phyloP scores from a whole-genome alignment of 2,329 filamentous ascomycete genomes.

The Scedosporium minutisporum region DNA sequence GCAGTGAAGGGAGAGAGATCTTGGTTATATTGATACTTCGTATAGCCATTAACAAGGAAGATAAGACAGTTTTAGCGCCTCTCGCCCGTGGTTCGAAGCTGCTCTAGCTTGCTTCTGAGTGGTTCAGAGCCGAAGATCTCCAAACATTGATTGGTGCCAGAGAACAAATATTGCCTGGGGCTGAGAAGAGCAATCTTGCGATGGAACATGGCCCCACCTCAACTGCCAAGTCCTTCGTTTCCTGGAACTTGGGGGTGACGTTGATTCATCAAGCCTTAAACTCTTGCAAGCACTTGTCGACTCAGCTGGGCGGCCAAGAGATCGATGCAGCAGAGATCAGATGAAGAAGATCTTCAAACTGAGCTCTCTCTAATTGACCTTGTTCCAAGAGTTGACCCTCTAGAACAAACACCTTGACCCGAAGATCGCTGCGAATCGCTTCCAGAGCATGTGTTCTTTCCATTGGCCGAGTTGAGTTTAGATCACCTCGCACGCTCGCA shows the following conservation, averaged over 20 bases:
- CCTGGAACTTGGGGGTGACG: neutral
- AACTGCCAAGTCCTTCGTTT: neutral
- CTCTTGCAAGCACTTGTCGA: neutral
- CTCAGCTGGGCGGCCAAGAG: too few species aligned
- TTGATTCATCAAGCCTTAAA: neutral
- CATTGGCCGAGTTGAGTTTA: neutral
- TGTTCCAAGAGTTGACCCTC: too few species aligned
- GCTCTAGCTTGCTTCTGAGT: neutral
- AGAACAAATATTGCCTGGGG: neutral
- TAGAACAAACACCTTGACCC: too few species aligned
- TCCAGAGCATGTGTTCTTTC: neutral
- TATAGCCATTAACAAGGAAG: too few species aligned
- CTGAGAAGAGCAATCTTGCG: neutral
- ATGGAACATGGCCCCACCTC: neutral
- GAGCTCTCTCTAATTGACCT: too few species aligned
- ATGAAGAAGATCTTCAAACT: too few species aligned
- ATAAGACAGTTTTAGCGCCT: neutral
- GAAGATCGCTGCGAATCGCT: too few species aligned
- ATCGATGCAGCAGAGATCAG: too few species aligned
- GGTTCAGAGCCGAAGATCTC: neutral
- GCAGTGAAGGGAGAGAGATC: too few species aligned
- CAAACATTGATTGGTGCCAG: neutral
- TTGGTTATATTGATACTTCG: too few species aligned
- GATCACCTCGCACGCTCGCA: neutral
- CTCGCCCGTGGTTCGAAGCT: neutral